Conservation (phyloP, 306 rosid species). For the Cucurbita ficifolia region DNA sequence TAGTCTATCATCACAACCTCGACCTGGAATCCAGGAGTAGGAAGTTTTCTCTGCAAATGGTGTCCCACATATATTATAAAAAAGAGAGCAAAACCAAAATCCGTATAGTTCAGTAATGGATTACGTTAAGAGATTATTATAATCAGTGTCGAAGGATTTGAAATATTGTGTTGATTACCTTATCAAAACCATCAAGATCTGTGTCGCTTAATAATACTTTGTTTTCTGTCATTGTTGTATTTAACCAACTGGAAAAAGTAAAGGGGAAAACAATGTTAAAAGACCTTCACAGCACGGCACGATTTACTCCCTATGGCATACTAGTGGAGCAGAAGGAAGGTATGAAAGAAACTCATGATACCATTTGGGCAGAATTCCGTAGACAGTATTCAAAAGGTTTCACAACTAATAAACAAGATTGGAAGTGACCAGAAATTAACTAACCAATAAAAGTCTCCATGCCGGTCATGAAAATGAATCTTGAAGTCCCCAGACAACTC, state of each 20-base stretch:
- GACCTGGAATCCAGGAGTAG: constrained; percentile 72
- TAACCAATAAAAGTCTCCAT: constrained; percentile 92
- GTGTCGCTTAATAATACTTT: constrained; percentile 31
- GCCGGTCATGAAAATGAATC: constrained; percentile 78
- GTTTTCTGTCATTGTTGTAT: constrained; percentile 67
- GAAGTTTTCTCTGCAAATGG: constrained; percentile 61
- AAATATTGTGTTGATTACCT: constrained; percentile 29
- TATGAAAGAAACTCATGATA: neutral
- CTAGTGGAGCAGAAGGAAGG: neutral
- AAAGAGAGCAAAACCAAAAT: neutral
- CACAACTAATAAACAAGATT: neutral
- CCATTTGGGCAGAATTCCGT: neutral
- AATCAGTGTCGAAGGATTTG: neutral
- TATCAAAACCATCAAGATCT: constrained; percentile 82
- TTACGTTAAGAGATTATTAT: neutral
- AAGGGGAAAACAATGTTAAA: constrained; percentile 7
- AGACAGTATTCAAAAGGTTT: neutral
- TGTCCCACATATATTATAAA: neutral
- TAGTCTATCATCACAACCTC: constrained; percentile 81
- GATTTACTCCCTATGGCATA: neutral
- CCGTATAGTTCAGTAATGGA: neutral
- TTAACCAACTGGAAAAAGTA: constrained; percentile 61
- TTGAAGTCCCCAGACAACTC: constrained; percentile 80
- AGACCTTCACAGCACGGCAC: neutral
- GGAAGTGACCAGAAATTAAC: constrained; percentile 2